phyloP scores from a whole-genome alignment of 2,329 filamentous ascomycete genomes.

The Fusarium illudens region DNA sequence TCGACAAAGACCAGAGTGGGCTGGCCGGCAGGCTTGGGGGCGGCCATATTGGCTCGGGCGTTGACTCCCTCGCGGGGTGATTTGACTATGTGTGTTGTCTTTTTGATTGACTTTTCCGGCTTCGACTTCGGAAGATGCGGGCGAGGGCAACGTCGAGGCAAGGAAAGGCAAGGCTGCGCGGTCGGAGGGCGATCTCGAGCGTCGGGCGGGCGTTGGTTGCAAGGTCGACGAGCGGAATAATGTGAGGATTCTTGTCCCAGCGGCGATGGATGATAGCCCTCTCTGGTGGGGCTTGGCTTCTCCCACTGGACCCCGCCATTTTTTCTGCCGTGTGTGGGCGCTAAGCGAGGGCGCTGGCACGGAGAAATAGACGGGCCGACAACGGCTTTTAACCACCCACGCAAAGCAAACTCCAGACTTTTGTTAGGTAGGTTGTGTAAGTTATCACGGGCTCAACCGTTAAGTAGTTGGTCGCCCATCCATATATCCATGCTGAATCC shows the following conservation, averaged over 20 bases:
- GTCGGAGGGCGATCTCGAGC: slow-evolving; percentile 38
- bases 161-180: slow-evolving; percentile 5
- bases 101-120: slow-evolving; percentile 33
- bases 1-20: slow-evolving; percentile 80
- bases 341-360: slow-evolving; percentile 54
- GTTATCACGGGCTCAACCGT: slow-evolving; percentile 13
- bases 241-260: slow-evolving; percentile 41
- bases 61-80: slow-evolving; percentile 27
- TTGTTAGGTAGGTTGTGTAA: slow-evolving; percentile 19
- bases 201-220: slow-evolving; percentile 32
- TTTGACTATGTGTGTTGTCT: slow-evolving; percentile 23
- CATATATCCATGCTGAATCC: background rate
- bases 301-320: slow-evolving; percentile 47
- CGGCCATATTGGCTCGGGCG: slow-evolving; percentile 39
- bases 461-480: background rate
- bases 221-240: slow-evolving; percentile 43
- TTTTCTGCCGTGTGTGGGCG: slow-evolving; percentile 54
- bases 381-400: background rate
- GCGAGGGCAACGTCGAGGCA: slow-evolving; percentile 5
- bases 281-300: slow-evolving; percentile 47
- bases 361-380: slow-evolving; percentile 14
- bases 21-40: slow-evolving; percentile 55
- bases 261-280: slow-evolving; percentile 44
- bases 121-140: slow-evolving; percentile 31
- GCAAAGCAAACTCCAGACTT: slow-evolving; percentile 14